phyloP scores from a whole-genome alignment of 805 yeast species.

The Saturnispora halmiae region DNA sequence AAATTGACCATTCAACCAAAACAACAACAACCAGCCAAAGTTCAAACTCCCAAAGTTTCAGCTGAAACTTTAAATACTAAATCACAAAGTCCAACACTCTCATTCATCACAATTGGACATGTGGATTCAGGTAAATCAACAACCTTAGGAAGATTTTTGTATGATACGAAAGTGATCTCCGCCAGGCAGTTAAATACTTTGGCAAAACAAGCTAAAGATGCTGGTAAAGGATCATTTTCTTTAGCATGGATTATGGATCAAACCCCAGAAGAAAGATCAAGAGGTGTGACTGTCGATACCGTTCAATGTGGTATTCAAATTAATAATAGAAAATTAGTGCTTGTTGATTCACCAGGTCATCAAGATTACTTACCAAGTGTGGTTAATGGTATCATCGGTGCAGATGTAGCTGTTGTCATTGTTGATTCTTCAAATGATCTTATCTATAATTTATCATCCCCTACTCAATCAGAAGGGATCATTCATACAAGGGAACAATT shows the following conservation, averaged over 20 bases:
- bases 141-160: constrained; percentile 61
- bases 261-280: constrained; percentile 59
- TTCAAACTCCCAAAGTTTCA: background rate
- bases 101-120: constrained; percentile 79
- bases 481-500: constrained; percentile 81
- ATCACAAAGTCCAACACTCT: constrained; percentile 42
- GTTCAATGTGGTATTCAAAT: constrained; percentile 64
- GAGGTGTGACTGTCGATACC: constrained; percentile 77
- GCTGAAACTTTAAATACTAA: constrained; percentile 23
- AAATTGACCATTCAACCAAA: constrained; percentile 7
- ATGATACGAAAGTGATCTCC: constrained; percentile 59
- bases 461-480: constrained; percentile 24
- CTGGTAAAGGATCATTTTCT: constrained; percentile 73
- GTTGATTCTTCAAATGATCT: constrained; percentile 54
- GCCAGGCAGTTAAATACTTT: constrained; percentile 53
- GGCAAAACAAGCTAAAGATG: constrained; percentile 52
- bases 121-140: constrained; percentile 85
- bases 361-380: constrained; percentile 75
- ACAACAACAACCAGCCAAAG: background rate
- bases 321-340: constrained; percentile 43
- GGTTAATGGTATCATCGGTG: constrained; percentile 77
- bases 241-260: constrained; percentile 84
- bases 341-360: constrained; percentile 83
- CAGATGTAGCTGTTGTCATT: constrained; percentile 65
- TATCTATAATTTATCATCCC: constrained; percentile 47